These are phyloP conservation scores for Keithomyces neogunnii DNA, from an alignment of 2,329 filamentous ascomycete species.

Conservation along the genomic window DNA sequence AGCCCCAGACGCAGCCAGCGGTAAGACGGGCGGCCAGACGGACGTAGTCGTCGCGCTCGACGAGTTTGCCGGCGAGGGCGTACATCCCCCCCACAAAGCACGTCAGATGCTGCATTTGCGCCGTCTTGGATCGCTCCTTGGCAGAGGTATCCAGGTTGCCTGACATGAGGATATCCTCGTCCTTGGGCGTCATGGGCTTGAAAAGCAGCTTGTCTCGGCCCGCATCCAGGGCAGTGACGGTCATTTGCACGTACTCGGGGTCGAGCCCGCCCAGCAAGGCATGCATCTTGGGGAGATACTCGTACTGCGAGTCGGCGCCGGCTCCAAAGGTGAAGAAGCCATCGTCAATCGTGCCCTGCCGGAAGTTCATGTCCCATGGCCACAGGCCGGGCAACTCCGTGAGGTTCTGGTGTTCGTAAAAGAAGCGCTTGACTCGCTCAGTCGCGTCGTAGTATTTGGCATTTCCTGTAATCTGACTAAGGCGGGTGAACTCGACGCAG, in stretches of 20 bases:
- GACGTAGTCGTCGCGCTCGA: slow-evolving; percentile 38
- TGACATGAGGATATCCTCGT: slow-evolving; percentile 52
- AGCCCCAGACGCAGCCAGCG: slow-evolving; percentile 47
- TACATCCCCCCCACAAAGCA: slow-evolving; percentile 68
- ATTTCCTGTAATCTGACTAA: slow-evolving; percentile 65
- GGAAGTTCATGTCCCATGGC: slow-evolving; percentile 57
- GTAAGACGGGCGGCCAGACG: slow-evolving; percentile 38
- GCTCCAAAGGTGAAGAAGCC: slow-evolving; percentile 35
- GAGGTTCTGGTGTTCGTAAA: slow-evolving; percentile 55
- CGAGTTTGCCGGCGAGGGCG: slow-evolving; percentile 55
- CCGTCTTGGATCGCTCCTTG: slow-evolving; percentile 18
- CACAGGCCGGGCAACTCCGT: slow-evolving; percentile 66
- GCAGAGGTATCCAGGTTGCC: slow-evolving; percentile 28
- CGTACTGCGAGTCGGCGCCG: slow-evolving; percentile 43
- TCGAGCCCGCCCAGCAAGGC: slow-evolving; percentile 57
- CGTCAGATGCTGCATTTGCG: slow-evolving; percentile 48
- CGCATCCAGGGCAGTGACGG: slow-evolving; percentile 52
- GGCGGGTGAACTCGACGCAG: slow-evolving; percentile 64
- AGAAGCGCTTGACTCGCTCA: slow-evolving; percentile 61
- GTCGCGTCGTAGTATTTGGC: slow-evolving; percentile 70
- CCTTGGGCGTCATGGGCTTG: slow-evolving; percentile 54
- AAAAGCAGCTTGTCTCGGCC: slow-evolving; percentile 57
- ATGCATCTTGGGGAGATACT: slow-evolving; percentile 53
- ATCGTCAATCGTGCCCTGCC: slow-evolving; percentile 36
- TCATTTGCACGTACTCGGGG: slow-evolving; percentile 56